phyloP scores from a whole-genome alignment of 257 asterid species.

The Salvia splendens region DNA sequence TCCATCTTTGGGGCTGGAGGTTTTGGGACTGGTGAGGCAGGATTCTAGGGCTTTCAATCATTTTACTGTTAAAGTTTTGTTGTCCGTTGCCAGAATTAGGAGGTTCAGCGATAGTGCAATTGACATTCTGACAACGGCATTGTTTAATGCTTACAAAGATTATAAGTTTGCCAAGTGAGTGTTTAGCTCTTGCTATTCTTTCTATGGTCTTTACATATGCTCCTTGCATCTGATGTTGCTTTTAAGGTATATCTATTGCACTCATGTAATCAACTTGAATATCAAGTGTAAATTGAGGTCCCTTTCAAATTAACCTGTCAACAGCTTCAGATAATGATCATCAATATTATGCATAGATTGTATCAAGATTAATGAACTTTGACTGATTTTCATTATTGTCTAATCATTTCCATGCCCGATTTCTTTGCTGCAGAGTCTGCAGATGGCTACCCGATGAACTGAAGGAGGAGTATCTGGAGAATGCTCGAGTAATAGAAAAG shows the following conservation, averaged over 20 bases:
- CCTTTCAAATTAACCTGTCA: conserved; percentile 9
- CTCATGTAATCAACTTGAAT: conserved; percentile 13
- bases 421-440: conserved; percentile 58
- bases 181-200: conserved; percentile 16
- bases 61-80: conserved; percentile 68
- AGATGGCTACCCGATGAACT: conserved; percentile 66
- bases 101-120: conserved; percentile 68
- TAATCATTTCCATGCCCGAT: conserved; percentile 26
- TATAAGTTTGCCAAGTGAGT: conserved; percentile 62
- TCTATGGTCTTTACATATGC: conserved; percentile 22
- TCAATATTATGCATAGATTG: conserved; percentile 2
- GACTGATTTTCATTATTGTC: conserved; percentile 4
- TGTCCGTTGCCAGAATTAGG: conserved; percentile 78
- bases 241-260: background rate
- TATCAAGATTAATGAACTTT: conserved; percentile 23
- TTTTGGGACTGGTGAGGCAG: conserved; percentile 62
- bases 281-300: background rate
- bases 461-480: conserved; percentile 62
- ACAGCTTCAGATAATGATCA: background rate
- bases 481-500: conserved; percentile 57
- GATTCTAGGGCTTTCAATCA: conserved; percentile 76
- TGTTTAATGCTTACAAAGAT: conserved; percentile 71
- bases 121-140: conserved; percentile 62
- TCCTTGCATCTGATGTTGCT: conserved; percentile 8
- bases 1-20: conserved; percentile 79